These are phyloP conservation scores for Rhodotorula toruloides DNA, from an alignment of 768 basidiomycete genomes.

Conservation along the genomic window DNA sequence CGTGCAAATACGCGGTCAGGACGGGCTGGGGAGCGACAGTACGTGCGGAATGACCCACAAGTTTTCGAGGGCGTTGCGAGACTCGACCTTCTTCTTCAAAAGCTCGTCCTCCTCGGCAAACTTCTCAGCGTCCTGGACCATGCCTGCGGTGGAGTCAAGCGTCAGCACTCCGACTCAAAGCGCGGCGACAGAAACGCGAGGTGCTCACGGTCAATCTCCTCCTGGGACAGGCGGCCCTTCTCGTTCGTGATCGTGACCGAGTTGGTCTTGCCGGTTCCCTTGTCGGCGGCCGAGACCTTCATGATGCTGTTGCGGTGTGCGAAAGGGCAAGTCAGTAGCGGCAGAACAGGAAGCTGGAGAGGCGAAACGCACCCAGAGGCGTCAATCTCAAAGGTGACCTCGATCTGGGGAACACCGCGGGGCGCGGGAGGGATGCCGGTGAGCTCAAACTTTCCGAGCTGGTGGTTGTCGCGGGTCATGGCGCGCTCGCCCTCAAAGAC, in stretches of 20 bases:
- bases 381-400: slow-evolving; percentile 89
- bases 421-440: slow-evolving; percentile 88
- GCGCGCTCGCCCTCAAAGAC: slow-evolving; percentile 97
- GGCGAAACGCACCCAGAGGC: slow-evolving; percentile 35
- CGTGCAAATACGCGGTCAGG: no score
- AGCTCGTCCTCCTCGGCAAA: slow-evolving; percentile 67
- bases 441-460: slow-evolving; percentile 89
- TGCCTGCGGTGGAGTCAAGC: slow-evolving; percentile 43
- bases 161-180: not conserved
- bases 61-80: slow-evolving; percentile 64
- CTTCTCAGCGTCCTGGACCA: slow-evolving; percentile 90
- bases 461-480: slow-evolving; percentile 97
- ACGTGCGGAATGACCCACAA: slow-evolving; percentile 42
- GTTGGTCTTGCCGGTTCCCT: slow-evolving; percentile 78
- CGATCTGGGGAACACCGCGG: slow-evolving; percentile 94
- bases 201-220: slow-evolving; percentile 68
- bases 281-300: slow-evolving; percentile 86
- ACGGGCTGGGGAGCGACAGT: not conserved
- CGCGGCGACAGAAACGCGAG: not conserved
- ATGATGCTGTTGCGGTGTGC: slow-evolving; percentile 67
- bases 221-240: slow-evolving; percentile 78
- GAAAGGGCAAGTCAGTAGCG: not conserved
- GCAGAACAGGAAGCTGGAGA: not conserved
- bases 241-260: slow-evolving; percentile 93
- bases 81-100: slow-evolving; percentile 50